phyloP scores from a whole-genome alignment of 257 asterid genomes.

The Voacanga thouarsii region DNA sequence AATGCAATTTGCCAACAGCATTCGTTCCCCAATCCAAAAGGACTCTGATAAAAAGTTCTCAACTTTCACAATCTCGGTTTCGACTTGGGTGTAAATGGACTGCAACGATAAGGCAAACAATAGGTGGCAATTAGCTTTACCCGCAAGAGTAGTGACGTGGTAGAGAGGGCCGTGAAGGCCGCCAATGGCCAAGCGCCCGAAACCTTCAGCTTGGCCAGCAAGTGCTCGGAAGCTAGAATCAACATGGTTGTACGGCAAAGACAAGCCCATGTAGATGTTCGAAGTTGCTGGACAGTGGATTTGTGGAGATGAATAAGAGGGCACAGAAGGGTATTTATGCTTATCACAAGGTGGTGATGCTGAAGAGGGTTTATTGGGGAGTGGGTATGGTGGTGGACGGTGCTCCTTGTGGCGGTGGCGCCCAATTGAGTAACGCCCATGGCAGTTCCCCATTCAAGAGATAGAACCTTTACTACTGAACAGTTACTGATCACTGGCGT shows the following conservation, averaged over 20 bases:
- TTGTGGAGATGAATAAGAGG: not conserved
- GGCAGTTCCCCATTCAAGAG: constrained; percentile 36
- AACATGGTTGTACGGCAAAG: constrained; percentile 36
- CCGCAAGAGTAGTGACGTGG: constrained; percentile 35
- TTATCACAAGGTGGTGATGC: constrained; percentile 1
- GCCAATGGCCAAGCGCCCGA: constrained; percentile 43
- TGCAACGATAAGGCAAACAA: not conserved
- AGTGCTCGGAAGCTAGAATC: constrained; percentile 38
- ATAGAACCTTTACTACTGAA: not conserved
- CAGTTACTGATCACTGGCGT: not conserved
- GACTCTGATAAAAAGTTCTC: not conserved
- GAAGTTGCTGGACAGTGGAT: constrained; percentile 7
- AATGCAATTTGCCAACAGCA: not conserved
- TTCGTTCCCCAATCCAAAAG: not conserved
- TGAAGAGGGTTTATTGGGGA: no score
- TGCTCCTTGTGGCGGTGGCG: constrained; percentile 14
- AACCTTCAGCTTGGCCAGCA: constrained; percentile 49
- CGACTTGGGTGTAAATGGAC: not conserved
- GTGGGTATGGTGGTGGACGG: constrained; percentile 3
- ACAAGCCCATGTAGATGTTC: constrained; percentile 24
- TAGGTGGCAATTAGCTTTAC: constrained; percentile 8
- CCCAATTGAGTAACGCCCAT: constrained; percentile 20
- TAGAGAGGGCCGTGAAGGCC: constrained; percentile 43
- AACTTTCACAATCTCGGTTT: not conserved
- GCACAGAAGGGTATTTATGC: not conserved